phyloP scores from a whole-genome alignment of 1,284 basidiomycete species.

The Cryptococcus sp. region DNA sequence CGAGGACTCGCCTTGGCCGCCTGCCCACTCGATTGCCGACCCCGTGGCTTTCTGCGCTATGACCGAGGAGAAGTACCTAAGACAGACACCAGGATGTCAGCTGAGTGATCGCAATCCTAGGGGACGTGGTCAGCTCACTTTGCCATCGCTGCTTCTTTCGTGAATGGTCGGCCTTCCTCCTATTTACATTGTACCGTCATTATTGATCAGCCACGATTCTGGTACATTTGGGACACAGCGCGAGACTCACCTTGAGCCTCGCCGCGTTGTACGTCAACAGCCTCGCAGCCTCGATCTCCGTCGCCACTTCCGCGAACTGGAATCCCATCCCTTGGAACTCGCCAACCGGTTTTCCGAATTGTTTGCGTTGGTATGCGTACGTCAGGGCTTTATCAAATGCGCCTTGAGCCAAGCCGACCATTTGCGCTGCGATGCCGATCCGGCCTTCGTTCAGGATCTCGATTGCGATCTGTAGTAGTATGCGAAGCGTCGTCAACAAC shows the following conservation, averaged over 20 bases:
- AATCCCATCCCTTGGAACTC: constrained; percentile 85
- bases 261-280: constrained; percentile 97
- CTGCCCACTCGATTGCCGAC: constrained; percentile 93
- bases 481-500: neutral
- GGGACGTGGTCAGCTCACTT: constrained; percentile 58
- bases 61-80: constrained; percentile 72
- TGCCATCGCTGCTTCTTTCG: constrained; percentile 95
- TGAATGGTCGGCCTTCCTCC: constrained; percentile 85
- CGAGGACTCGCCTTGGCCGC: constrained; percentile 66
- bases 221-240: neutral
- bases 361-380: constrained; percentile 89
- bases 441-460: constrained; percentile 97
- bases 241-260: constrained; percentile 60
- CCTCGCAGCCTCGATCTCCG: constrained; percentile 89
- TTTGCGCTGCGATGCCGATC: constrained; percentile 95
- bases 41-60: constrained; percentile 88
- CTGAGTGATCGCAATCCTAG: neutral
- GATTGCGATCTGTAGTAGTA: constrained; percentile 84
- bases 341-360: constrained; percentile 91
- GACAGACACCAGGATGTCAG: neutral
- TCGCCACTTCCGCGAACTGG: constrained; percentile 86
- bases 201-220: neutral
- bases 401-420: constrained; percentile 95
- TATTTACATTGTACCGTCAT: constrained; percentile 42
- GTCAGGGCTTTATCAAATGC: constrained; percentile 91